Evolutionary conservation across 1,284 basidiomycete species (phyloP).

Genomic region (Erythrobasidium hasegawianum): DNA sequence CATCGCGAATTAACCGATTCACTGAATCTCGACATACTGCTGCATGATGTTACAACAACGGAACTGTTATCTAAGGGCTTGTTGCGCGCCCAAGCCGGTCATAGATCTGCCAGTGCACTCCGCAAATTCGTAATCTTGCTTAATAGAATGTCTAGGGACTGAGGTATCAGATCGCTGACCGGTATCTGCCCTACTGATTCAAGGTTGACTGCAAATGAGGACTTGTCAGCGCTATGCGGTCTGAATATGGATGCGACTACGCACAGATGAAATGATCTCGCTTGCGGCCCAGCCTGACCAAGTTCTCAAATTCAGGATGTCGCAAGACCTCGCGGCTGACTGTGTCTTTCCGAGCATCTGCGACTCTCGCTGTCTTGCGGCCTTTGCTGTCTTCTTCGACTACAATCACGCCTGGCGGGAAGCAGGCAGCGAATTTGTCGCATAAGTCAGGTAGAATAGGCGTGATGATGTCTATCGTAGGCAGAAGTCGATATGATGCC

Average conservation of each 20-base stretch:
- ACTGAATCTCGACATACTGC: too few relatives aligned
- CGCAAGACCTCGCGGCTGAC: constrained; percentile 90
- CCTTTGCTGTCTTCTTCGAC: constrained; percentile 59
- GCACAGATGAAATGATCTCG: constrained; percentile 91
- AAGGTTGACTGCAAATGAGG: constrained; percentile 63
- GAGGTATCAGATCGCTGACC: constrained; percentile 77
- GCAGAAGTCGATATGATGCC: constrained; percentile 89
- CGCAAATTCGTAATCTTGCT: constrained; percentile 60
- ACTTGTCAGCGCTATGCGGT: neutral
- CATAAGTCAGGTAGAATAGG: constrained; percentile 61
- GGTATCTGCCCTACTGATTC: constrained; percentile 85
- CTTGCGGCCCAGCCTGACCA: constrained; percentile 77
- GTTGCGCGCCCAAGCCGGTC: too few relatives aligned
- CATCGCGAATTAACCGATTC: too few relatives aligned
- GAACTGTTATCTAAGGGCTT: neutral
- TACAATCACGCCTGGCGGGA: constrained; percentile 82
- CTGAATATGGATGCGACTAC: constrained; percentile 35
- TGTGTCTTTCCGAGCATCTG: constrained; percentile 69
- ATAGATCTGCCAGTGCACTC: neutral
- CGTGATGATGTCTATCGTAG: constrained; percentile 73
- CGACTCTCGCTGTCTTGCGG: constrained; percentile 62
- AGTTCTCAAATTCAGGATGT: constrained; percentile 83
- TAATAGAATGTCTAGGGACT: constrained; percentile 77
- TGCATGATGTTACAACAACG: neutral
- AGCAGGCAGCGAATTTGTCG: constrained; percentile 80